Conservation (phyloP, 176 grass and related monocot genomes). For the Ananas comosus region DNA sequence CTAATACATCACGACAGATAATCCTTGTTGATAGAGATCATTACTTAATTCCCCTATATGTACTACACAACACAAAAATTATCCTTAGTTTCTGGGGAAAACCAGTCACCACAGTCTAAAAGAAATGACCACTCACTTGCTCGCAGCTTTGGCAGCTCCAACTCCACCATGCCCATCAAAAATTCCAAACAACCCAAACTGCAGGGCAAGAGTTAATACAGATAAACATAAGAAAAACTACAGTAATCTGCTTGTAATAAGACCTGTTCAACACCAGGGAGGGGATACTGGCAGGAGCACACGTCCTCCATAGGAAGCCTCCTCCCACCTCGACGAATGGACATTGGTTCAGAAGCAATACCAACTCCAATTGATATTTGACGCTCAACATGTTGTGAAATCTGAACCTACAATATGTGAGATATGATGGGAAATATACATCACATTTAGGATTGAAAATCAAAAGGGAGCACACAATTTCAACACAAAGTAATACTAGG, state of each 20-base stretch:
- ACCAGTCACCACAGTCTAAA: too few relatives aligned
- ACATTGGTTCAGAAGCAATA: conserved; percentile 78
- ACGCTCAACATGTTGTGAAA: conserved; percentile 39
- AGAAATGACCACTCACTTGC: conserved; percentile 38
- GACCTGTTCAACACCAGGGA: conserved; percentile 54
- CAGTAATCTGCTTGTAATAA: background rate
- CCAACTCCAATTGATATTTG: conserved; percentile 47
- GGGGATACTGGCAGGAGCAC: conserved; percentile 55
- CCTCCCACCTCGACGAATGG: conserved; percentile 46
- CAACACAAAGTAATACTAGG: too few relatives aligned
- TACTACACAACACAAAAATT: too few relatives aligned
- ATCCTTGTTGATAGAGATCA: too few relatives aligned
- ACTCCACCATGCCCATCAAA: conserved; percentile 87
- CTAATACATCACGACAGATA: too few relatives aligned
- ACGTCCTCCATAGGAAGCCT: conserved; percentile 73
- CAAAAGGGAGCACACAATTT: too few relatives aligned
- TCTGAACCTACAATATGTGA: conserved; percentile 33
- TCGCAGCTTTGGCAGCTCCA: conserved; percentile 63
- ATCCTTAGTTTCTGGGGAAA: too few relatives aligned
- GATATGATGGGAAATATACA: background rate
- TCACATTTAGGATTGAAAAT: background rate
- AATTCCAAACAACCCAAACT: conserved; percentile 80
- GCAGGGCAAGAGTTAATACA: conserved; percentile 19
- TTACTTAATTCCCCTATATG: too few relatives aligned
- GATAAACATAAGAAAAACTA: conserved; percentile 6